Base-by-base conservation (phyloP, 805 yeast species). In the Cyberlindnera saturnus region DNA sequence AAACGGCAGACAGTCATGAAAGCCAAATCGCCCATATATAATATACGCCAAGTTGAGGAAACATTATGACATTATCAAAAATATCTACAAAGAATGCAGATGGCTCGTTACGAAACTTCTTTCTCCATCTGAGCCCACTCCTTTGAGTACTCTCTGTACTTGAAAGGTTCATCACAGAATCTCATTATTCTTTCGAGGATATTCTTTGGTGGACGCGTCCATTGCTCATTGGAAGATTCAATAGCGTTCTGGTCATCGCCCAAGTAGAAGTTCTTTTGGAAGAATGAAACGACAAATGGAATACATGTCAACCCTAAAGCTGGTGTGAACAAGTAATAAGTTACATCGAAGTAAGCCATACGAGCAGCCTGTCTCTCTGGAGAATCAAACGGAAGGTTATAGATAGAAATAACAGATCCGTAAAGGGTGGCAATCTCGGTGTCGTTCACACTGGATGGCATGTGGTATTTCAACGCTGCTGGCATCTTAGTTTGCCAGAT, bases 171-270 rank as follows among this genome's bases (percentile, higher is more conserved):
- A 29, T 44, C 44, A 14, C 34, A 36, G 44, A 44, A 44, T 35
- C 44, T 41, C 40, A 41, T 38, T 9, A 38, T 15, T 23, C 29
- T 44, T 16, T 41, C 44, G 3, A 44, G 4, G 7, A 19, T 7
- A 30, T 44, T 44, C 35, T 28, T 38, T 35, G 49, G 47, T 15
- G 45, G 38, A 32, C 40, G 32, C 4, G 19, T 18, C 32, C 49
- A 41, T 14, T 36, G 36, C 17, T 45, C 52, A 8, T 51, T 50
- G 32, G 52, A 58, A 8, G 43, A 34, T 47, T 64, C 67, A 42
- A 64, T 53, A 28, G 64, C 63, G 49, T 66, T 67, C 18, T 66
- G 68, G 15, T 53, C 47, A 36, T 66, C 65, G 37, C 69, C 69
- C 39, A 66, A 49, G 45, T 59, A 63, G 51, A 44, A 65, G 45